These are phyloP conservation scores for Nigrograna mackinnonii DNA, from an alignment of 2,329 filamentous ascomycete species.

Conservation along the genomic window DNA sequence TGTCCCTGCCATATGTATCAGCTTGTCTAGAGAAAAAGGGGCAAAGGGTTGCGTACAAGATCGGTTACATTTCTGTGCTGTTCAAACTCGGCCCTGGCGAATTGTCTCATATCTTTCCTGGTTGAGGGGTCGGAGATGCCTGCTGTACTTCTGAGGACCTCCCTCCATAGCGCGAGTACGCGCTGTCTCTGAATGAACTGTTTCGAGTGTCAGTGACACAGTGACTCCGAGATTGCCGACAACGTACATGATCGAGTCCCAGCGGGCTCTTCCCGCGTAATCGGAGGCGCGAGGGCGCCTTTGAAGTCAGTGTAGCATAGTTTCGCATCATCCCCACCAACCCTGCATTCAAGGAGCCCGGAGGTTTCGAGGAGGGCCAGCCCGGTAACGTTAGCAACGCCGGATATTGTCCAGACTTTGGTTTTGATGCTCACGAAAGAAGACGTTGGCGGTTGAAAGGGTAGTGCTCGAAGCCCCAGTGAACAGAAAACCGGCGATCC, in stretches of 20 bases:
- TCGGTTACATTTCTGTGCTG: constrained; percentile 50
- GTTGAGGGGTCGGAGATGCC: constrained; percentile 31
- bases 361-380: constrained; percentile 11
- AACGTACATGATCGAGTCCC: constrained; percentile 34
- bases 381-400: constrained; percentile 7
- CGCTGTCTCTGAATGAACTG: constrained; percentile 55
- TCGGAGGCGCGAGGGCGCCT: constrained; percentile 30
- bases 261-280: constrained; percentile 34
- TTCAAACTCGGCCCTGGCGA: constrained; percentile 54
- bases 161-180: constrained; percentile 51
- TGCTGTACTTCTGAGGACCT: constrained; percentile 48
- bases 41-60: constrained; percentile 36
- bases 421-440: too few relatives aligned
- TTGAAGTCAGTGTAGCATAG: constrained; percentile 37
- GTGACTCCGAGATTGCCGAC: not conserved
- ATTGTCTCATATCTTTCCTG: constrained; percentile 49
- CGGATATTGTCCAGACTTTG: too few relatives aligned
- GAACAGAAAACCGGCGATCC: too few relatives aligned
- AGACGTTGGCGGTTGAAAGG: too few relatives aligned
- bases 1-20: constrained; percentile 37
- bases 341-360: too few relatives aligned
- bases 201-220: constrained; percentile 4
- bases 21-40: not conserved
- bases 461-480: too few relatives aligned
- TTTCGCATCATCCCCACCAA: constrained; percentile 25